A percentile compares a stretch with the other conserved stretches of the same genome.
Evolutionary conservation across 371 early-diverging fungal species (phyloP).

Genomic region (Actinomortierella ambigua): DNA sequence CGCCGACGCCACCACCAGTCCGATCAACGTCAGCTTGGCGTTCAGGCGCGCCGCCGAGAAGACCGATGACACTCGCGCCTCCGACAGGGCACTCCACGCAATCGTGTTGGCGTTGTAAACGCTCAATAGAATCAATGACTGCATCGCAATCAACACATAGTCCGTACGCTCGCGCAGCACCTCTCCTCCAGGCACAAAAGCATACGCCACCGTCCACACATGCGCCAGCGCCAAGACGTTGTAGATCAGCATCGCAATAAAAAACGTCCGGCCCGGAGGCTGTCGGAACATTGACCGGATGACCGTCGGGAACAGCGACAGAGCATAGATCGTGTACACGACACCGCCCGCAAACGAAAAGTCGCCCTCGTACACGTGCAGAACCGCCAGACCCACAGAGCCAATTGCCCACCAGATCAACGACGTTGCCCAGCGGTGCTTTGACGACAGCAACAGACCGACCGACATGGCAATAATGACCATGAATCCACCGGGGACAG

Average conservation of each 20-base stretch:
- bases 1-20: constrained; percentile 18
- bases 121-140: constrained; percentile 56
- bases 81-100: constrained; percentile 17
- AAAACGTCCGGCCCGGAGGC: constrained; percentile 71
- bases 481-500: constrained; percentile 77
- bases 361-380: constrained; percentile 66
- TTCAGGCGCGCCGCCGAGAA: constrained; percentile 17
- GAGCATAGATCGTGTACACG: constrained; percentile 63
- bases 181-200: constrained; percentile 82
- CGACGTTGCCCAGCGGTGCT: constrained; percentile 62
- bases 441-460: constrained; percentile 60
- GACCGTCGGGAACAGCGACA: constrained; percentile 65
- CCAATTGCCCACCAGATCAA: constrained; percentile 66
- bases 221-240: constrained; percentile 73
- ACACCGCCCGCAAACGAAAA: constrained; percentile 69
- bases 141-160: constrained; percentile 61
- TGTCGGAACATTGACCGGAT: constrained; percentile 61
- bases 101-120: constrained; percentile 49
- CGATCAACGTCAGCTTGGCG: constrained; percentile 20
- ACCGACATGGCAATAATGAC: constrained; percentile 64
- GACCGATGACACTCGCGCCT: constrained; percentile 16
- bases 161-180: constrained; percentile 77
- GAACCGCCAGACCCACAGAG: constrained; percentile 55
- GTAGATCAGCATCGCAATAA: constrained; percentile 64
- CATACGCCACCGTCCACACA: constrained; percentile 86